Evolutionary conservation across 371 early-diverging fungal genomes (phyloP), one percentile per base, ranked within the genome.

Genomic region (Zychaea mexicana): DNA sequence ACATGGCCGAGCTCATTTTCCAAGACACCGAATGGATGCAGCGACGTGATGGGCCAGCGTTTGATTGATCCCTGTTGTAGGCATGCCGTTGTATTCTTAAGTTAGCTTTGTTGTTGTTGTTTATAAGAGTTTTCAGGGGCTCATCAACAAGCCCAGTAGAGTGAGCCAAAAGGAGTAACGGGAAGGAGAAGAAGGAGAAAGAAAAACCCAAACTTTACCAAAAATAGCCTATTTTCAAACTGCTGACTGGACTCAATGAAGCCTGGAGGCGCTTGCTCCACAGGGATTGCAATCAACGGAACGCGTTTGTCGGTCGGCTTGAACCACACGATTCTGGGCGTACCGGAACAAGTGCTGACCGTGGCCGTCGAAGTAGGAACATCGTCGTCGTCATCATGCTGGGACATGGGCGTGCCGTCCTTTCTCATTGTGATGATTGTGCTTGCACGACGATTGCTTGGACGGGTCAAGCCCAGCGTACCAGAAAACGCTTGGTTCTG

Each of bases 221-320:
- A 78, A 74, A 86, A 85, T 21, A 88, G 71, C 27, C 73, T 69
- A 38, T 82, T 83, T 19, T 70, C 75, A 71, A 83, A 91, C 3
- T 72, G 66, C 17, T 82, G 65, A 47, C 86, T 88, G 32, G 84
- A 76, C 33, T 88, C 82, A 24, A 92, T 71, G 60, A 90, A 89
- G 27, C 91, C 88, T 13, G 57, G 55, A 8, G 91, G 88, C 0
- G 88, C 91, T 62, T 91, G 79, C 60, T 87, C 87, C 26, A 82
- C 75, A 1, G 91, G 88, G 36, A 95, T 88, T 19, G 88, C 83
- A 64, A 95, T 86, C 57, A 88, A 77, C 3, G 95, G 95, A 2
- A 91, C 85, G 5, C 93, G 87, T 60, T 86, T 85, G 69, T 94
- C 94, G 2, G 87, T 88, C 7, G 95, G 94, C 71, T 86, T 88